Percentiles rank a stretch among this genome's conserved stretches.
These are phyloP conservation scores for Bryum argenteum DNA, from an alignment of 225 moss, liverwort and hornwort species.

Conservation along the genomic window DNA sequence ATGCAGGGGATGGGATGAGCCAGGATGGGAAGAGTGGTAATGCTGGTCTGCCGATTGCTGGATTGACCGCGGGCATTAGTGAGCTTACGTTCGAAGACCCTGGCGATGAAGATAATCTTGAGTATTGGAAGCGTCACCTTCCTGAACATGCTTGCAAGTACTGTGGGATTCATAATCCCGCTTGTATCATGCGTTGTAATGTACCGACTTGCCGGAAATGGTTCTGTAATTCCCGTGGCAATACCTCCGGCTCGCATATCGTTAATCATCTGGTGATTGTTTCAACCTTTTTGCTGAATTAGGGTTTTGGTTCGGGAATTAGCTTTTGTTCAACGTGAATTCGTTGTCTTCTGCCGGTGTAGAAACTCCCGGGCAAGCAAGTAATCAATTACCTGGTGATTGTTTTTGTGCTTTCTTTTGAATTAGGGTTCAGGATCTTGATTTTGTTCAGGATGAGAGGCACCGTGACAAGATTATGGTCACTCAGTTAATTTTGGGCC, in stretches of 20 bases:
- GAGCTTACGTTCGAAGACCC: slow-evolving; percentile 94
- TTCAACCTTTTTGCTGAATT: slow-evolving; percentile 18
- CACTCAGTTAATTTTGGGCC: background rate
- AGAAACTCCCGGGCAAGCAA: slow-evolving; percentile 11
- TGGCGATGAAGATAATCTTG: slow-evolving; percentile 78
- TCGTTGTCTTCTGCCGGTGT: slow-evolving; percentile 10
- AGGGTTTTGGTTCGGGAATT: slow-evolving; percentile 21
- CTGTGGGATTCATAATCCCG: slow-evolving; percentile 82
- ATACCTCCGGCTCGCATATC: slow-evolving; percentile 94
- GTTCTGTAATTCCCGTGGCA: slow-evolving; percentile 79
- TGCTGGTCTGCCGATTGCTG: background rate
- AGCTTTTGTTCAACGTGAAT: background rate
- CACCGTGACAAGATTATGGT: background rate
- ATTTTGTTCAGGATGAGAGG: background rate
- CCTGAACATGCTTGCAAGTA: slow-evolving; percentile 99
- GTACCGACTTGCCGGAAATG: slow-evolving; percentile 65
- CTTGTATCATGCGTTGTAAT: slow-evolving; percentile 65
- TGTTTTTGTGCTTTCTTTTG: background rate
- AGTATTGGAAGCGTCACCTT: slow-evolving; percentile 91
- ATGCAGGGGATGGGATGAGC: slow-evolving; percentile 40
- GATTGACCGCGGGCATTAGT: slow-evolving; percentile 59
- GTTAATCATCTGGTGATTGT: slow-evolving; percentile 89
- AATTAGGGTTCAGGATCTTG: slow-evolving; percentile 27
- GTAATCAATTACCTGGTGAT: slow-evolving; percentile 38
- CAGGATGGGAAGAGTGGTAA: slow-evolving; percentile 39